Evolutionary conservation across 2,329 filamentous ascomycete species (phyloP).

Genomic region (Cordyceps cicadae): DNA sequence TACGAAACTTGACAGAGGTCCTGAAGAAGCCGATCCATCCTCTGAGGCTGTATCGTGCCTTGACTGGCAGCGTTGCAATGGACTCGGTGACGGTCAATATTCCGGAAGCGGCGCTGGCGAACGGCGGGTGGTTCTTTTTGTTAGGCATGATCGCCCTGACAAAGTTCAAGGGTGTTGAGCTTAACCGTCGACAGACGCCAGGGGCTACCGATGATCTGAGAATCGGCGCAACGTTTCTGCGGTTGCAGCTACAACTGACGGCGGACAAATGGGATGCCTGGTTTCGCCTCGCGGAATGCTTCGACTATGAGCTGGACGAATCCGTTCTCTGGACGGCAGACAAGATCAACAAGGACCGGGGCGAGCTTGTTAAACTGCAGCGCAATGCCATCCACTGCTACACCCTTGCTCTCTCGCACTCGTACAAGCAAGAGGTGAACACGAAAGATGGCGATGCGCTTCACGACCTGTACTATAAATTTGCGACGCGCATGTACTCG

Average conservation of each 20-base stretch:
- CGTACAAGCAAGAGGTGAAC: conserved; percentile 35
- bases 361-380: conserved; percentile 67
- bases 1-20: conserved; percentile 71
- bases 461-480: conserved; percentile 52
- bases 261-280: conserved; percentile 81
- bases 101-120: conserved; percentile 63
- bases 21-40: conserved; percentile 80
- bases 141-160: conserved; percentile 81
- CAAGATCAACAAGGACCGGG: conserved; percentile 77
- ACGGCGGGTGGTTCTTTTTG: conserved; percentile 85
- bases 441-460: conserved; percentile 43
- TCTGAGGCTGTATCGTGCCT: conserved; percentile 67
- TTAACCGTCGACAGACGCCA: conserved; percentile 66
- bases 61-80: conserved; percentile 68
- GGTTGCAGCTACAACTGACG: conserved; percentile 75
- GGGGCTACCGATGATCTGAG: conserved; percentile 78
- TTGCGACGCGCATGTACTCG: conserved; percentile 53
- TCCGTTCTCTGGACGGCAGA: conserved; percentile 82
- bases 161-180: conserved; percentile 66
- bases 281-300: conserved; percentile 80
- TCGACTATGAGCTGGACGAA: conserved; percentile 82
- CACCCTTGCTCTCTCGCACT: conserved; percentile 50
- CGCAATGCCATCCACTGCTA: conserved; percentile 78
- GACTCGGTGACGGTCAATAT: conserved; percentile 62
- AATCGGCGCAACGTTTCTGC: conserved; percentile 69